phyloP scores from a whole-genome alignment of 73 alveolate genomes.

The Tetrahymena elliotti region DNA sequence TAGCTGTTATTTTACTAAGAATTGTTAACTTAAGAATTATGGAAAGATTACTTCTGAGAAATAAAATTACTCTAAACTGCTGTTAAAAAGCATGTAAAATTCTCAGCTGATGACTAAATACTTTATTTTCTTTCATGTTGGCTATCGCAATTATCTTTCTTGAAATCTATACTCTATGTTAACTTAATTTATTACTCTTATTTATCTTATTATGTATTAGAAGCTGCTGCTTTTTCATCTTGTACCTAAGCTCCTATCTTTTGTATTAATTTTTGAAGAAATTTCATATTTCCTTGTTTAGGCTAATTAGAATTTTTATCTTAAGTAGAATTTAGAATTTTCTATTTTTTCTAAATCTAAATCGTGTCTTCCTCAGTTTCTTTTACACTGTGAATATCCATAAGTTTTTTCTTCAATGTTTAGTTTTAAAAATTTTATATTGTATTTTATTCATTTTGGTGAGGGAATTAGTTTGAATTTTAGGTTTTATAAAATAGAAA shows the following conservation, averaged over 20 bases:
- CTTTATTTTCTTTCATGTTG: neutral
- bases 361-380: neutral
- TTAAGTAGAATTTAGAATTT: neutral
- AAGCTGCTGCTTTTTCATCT: neutral
- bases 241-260: neutral
- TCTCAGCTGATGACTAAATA: neutral
- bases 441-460: neutral
- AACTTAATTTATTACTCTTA: neutral
- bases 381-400: neutral
- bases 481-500: neutral
- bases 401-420: neutral
- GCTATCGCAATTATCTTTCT: neutral
- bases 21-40: neutral
- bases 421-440: neutral
- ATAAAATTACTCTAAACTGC: neutral
- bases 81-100: neutral
- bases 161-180: neutral
- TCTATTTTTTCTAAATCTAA: neutral
- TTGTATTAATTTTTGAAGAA: neutral
- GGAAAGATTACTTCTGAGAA: neutral
- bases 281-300: neutral
- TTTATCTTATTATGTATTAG: neutral
- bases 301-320: neutral
- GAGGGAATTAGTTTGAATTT: neutral
- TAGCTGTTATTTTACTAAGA: neutral